A percentile compares a stretch with the other conserved stretches of the same genome.
phyloP scores from a whole-genome alignment of 371 early-diverging fungal species.

The Apophysomyces trapeziformis region DNA sequence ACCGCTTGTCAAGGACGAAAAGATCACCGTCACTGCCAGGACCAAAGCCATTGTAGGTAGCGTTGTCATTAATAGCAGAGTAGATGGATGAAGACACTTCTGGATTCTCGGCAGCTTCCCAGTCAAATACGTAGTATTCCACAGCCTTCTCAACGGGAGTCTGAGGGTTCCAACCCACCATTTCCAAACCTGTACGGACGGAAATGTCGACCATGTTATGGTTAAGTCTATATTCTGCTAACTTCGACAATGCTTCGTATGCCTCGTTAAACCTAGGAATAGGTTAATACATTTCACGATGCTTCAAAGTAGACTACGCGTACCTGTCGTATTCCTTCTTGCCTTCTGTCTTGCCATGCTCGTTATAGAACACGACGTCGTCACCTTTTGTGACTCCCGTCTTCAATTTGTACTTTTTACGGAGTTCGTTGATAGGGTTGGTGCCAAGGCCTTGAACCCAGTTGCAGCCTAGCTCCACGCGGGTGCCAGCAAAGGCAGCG shows the following conservation, averaged over 20 bases:
- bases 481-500: conserved; percentile 35
- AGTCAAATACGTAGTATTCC: conserved; percentile 51
- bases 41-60: conserved; percentile 42
- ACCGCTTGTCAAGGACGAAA: conserved; percentile 47
- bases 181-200: conserved; percentile 35
- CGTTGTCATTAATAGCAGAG: conserved; percentile 33
- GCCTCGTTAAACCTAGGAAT: conserved; percentile 26
- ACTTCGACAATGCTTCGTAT: conserved; percentile 29
- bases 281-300: not conserved
- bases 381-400: conserved; percentile 34
- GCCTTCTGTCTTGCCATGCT: conserved; percentile 33
- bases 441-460: conserved; percentile 58
- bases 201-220: conserved; percentile 43
- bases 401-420: conserved; percentile 37
- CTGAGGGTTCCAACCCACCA: conserved; percentile 43
- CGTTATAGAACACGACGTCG: conserved; percentile 37
- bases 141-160: conserved; percentile 39
- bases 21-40: conserved; percentile 45
- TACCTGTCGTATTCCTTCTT: conserved; percentile 24
- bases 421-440: conserved; percentile 46
- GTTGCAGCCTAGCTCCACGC: conserved; percentile 51
- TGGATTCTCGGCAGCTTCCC: conserved; percentile 47
- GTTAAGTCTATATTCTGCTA: conserved; percentile 37
- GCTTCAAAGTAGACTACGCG: not conserved
- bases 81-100: conserved; percentile 39